phyloP scores from a whole-genome alignment of 2,329 filamentous ascomycete genomes.

The Botrytis fabae region DNA sequence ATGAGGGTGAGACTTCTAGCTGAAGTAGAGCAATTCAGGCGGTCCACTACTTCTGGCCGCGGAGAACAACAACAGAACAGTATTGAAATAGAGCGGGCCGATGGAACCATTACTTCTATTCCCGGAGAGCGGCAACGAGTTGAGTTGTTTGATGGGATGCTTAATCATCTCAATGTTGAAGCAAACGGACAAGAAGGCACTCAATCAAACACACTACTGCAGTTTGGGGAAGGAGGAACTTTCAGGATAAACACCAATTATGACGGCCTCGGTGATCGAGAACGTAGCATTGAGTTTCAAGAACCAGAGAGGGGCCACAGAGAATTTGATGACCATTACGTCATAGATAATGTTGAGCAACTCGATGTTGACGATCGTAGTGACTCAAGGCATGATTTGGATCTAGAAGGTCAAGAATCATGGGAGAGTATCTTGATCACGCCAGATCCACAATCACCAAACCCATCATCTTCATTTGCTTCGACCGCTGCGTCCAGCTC shows the following conservation, averaged over 20 bases:
- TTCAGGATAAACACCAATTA: neutral
- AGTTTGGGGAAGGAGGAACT: neutral
- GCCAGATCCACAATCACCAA: slow-evolving; percentile 78
- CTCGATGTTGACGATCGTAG: slow-evolving; percentile 68
- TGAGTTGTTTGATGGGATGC: neutral
- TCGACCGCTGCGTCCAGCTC: slow-evolving; percentile 36
- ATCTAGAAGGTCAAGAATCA: slow-evolving; percentile 60
- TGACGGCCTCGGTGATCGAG: slow-evolving; percentile 16
- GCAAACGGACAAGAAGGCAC: neutral
- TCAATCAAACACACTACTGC: neutral
- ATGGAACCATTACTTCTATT: neutral
- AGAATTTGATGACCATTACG: neutral
- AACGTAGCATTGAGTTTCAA: slow-evolving; percentile 1
- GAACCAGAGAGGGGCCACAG: neutral
- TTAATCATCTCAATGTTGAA: neutral
- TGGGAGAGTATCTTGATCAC: slow-evolving; percentile 86
- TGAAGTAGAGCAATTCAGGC: neutral
- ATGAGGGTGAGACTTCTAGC: neutral
- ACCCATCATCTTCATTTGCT: slow-evolving; percentile 74
- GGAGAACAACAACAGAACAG: neutral
- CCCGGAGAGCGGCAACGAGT: neutral
- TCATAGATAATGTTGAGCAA: slow-evolving; percentile 28
- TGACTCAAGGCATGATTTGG: slow-evolving; percentile 81
- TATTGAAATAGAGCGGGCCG: neutral
- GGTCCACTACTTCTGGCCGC: neutral